phyloP scores from a whole-genome alignment of 345 rosid genomes.

The Sapria himalayana region DNA sequence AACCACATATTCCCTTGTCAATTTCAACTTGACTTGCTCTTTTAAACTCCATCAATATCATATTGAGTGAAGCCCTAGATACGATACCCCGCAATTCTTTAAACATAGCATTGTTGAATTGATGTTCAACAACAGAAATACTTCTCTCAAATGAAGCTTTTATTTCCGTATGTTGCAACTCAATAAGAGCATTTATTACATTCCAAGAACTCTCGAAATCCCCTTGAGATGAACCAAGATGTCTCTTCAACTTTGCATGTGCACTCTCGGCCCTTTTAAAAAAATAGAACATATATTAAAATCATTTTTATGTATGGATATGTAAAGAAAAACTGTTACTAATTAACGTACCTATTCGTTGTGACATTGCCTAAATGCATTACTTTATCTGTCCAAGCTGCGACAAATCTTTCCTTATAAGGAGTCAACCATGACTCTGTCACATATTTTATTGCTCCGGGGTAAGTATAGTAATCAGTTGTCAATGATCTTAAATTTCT shows the following conservation, averaged over 20 bases:
- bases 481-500: conserved; percentile 4
- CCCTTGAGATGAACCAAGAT: conserved; percentile 2
- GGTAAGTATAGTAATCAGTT: conserved; percentile 6
- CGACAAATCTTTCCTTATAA: conserved; percentile 8
- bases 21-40: conserved; percentile 4
- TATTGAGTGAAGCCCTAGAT: conserved; percentile 5
- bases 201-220: conserved; percentile 7
- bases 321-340: too few relatives aligned
- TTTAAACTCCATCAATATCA: conserved; percentile 5
- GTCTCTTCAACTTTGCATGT: conserved; percentile 8
- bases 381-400: conserved; percentile 5
- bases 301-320: too few relatives aligned
- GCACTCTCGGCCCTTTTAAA: conserved; percentile 6
- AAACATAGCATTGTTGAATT: conserved; percentile 6
- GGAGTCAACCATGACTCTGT: conserved; percentile 5
- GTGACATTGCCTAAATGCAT: conserved; percentile 9
- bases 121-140: conserved; percentile 5
- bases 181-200: conserved; percentile 4
- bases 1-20: conserved; percentile 5
- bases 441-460: conserved; percentile 5
- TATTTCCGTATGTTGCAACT: conserved; percentile 5
- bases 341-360: conserved; percentile 8
- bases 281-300: too few relatives aligned
- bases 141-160: conserved; percentile 9
- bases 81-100: conserved; percentile 7